Percentiles rank a stretch among this genome's conserved stretches.
Evolutionary conservation across 1,284 basidiomycete genomes (phyloP).

Genomic region (Trichosporon asahii): DNA sequence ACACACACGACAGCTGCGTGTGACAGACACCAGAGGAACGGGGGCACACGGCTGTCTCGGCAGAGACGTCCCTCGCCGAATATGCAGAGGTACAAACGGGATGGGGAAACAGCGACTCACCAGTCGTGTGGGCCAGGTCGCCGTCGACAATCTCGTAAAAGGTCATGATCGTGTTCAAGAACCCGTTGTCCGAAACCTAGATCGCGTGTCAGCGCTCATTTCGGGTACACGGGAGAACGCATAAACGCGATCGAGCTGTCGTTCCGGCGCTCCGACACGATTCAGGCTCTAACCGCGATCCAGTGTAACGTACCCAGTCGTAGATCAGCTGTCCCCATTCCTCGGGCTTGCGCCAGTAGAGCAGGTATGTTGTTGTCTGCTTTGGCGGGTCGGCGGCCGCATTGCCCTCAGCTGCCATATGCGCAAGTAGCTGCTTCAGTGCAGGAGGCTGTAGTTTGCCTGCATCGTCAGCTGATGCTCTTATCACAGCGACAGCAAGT

Average conservation of each 20-base stretch:
- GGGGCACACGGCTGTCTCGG: background rate
- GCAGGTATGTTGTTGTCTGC: slow-evolving; percentile 44
- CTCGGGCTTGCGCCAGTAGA: slow-evolving; percentile 57
- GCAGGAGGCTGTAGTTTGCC: slow-evolving; percentile 36
- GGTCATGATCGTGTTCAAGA: slow-evolving; percentile 56
- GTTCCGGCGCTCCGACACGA: background rate
- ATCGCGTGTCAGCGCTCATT: background rate
- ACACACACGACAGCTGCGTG: background rate
- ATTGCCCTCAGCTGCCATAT: slow-evolving; percentile 47
- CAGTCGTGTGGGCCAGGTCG: slow-evolving; percentile 51
- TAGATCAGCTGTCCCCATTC: slow-evolving; percentile 57
- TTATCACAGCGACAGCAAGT: too few species aligned
- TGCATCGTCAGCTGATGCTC: slow-evolving; percentile 14
- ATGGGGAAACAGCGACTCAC: slow-evolving; percentile 26
- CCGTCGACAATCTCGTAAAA: slow-evolving; percentile 58
- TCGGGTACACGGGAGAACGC: background rate
- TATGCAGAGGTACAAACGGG: background rate
- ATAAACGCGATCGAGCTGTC: background rate
- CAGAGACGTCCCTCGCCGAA: background rate
- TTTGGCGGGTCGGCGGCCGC: slow-evolving; percentile 49
- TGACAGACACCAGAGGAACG: background rate
- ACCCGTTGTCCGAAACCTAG: slow-evolving; percentile 55
- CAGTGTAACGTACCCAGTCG: slow-evolving; percentile 52
- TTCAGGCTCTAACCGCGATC: background rate
- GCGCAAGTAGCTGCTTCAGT: slow-evolving; percentile 34